A percentile compares a stretch with the other conserved stretches of the same genome.
Evolutionary conservation across 495 filamentous ascomycete species (phyloP).

Genomic region (Penicillium ochrochloron): DNA sequence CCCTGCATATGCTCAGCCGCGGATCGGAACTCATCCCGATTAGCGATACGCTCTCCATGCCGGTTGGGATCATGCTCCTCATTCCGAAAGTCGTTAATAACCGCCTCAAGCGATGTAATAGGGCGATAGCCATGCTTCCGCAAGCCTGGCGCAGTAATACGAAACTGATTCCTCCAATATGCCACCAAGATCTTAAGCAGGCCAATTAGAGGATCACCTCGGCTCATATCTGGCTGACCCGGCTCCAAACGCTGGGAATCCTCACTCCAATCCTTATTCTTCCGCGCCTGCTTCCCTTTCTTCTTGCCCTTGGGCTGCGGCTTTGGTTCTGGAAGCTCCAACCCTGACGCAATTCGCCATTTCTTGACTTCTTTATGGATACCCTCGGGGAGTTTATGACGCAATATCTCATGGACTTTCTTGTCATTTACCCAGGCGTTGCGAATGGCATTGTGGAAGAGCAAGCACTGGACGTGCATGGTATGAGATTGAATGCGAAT

Average conservation of each 20-base stretch:
- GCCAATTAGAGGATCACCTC: constrained; percentile 81
- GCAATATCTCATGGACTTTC: constrained; percentile 75
- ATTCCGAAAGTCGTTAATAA: constrained; percentile 65
- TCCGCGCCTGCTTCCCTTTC: constrained; percentile 51
- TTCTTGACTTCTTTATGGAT: constrained; percentile 73
- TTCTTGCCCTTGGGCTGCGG: constrained; percentile 42
- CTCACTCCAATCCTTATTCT: constrained; percentile 69
- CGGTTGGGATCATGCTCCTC: constrained; percentile 61
- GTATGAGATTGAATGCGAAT: constrained; percentile 80
- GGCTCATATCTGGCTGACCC: constrained; percentile 72
- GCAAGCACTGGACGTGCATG: constrained; percentile 84
- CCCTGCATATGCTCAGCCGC: constrained; percentile 74
- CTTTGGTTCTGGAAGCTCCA: constrained; percentile 50
- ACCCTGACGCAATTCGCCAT: constrained; percentile 70
- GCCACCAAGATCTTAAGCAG: constrained; percentile 74
- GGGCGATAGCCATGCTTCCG: constrained; percentile 88
- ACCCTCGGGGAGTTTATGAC: constrained; percentile 68
- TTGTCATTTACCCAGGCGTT: constrained; percentile 86
- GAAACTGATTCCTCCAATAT: constrained; percentile 89
- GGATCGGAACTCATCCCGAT: constrained; percentile 67
- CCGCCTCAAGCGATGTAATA: constrained; percentile 65
- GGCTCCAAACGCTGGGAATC: constrained; percentile 70
- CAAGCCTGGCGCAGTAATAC: constrained; percentile 75
- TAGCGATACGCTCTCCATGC: constrained; percentile 75
- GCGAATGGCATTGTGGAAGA: constrained; percentile 86